A percentile compares a stretch with the other conserved stretches of the same genome.
Evolutionary conservation across 2,329 filamentous ascomycete species (phyloP).

Genomic region (Drechslerella coelobrocha): DNA sequence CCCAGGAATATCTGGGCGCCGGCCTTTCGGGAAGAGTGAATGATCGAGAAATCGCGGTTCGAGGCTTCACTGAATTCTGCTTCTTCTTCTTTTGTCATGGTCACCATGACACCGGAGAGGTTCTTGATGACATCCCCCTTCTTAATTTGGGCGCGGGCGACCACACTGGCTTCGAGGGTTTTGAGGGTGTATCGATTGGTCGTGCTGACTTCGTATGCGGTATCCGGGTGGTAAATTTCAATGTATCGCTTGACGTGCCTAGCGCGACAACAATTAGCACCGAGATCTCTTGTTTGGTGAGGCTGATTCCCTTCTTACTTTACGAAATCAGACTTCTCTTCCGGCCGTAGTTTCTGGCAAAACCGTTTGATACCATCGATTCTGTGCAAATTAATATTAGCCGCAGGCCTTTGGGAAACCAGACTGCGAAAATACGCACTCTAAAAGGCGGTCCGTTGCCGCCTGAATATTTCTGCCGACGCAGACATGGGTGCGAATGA

Average conservation of each 20-base stretch:
- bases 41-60: constrained; percentile 95
- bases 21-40: constrained; percentile 91
- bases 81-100: constrained; percentile 91
- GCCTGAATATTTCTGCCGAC: constrained; percentile 51
- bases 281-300: not conserved
- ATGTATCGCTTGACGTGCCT: constrained; percentile 85
- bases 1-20: constrained; percentile 91
- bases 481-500: constrained; percentile 63
- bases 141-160: constrained; percentile 78
- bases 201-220: constrained; percentile 88
- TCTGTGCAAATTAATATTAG: constrained; percentile 27
- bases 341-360: constrained; percentile 34
- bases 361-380: constrained; percentile 52
- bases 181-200: constrained; percentile 95
- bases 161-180: constrained; percentile 85
- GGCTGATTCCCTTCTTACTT: constrained; percentile 56
- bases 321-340: constrained; percentile 65
- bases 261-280: constrained; percentile 13
- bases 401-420: not conserved
- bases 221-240: constrained; percentile 90
- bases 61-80: constrained; percentile 73
- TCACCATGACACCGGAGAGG: constrained; percentile 86
- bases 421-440: constrained; percentile 49
- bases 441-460: constrained; percentile 52
- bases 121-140: constrained; percentile 89